These are phyloP conservation scores for Scedosporium boydii DNA, from an alignment of 2,329 filamentous ascomycete species.

Conservation along the genomic window DNA sequence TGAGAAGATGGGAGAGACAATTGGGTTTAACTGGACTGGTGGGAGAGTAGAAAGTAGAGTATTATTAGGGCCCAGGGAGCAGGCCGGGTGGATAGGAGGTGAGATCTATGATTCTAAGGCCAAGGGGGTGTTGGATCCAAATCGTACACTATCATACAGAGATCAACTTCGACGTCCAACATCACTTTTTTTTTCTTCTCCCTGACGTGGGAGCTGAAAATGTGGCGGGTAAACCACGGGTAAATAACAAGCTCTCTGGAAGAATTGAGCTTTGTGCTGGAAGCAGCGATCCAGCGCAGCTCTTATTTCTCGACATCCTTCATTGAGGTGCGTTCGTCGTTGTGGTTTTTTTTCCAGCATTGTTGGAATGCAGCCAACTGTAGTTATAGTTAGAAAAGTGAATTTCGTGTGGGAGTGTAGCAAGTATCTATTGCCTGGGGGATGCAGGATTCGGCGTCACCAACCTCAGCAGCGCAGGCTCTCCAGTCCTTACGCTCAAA, in stretches of 20 bases:
- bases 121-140: neutral
- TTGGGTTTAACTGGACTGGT: neutral
- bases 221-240: neutral
- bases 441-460: conserved; percentile 17
- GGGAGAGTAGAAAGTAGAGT: neutral
- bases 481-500: conserved; percentile 96
- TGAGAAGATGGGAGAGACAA: neutral
- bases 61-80: neutral
- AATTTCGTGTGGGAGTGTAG: neutral
- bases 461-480: conserved; percentile 76
- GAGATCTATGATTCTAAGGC: neutral
- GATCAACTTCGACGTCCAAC: neutral
- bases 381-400: neutral
- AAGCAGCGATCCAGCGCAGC: too few relatives aligned
- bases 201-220: neutral
- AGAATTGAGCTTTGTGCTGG: conserved; percentile 2
- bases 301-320: conserved; percentile 6
- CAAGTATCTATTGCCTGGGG: conserved; percentile 10
- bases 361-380: conserved; percentile 7
- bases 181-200: neutral
- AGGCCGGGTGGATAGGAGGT: neutral
- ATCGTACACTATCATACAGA: neutral
- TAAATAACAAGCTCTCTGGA: neutral
- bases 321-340: conserved; percentile 5
- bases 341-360: conserved; percentile 7